A percentile compares a stretch with the other conserved stretches of the same genome.
These are phyloP conservation scores for Russula sp. DNA, from an alignment of 768 basidiomycete species.

Conservation along the genomic window DNA sequence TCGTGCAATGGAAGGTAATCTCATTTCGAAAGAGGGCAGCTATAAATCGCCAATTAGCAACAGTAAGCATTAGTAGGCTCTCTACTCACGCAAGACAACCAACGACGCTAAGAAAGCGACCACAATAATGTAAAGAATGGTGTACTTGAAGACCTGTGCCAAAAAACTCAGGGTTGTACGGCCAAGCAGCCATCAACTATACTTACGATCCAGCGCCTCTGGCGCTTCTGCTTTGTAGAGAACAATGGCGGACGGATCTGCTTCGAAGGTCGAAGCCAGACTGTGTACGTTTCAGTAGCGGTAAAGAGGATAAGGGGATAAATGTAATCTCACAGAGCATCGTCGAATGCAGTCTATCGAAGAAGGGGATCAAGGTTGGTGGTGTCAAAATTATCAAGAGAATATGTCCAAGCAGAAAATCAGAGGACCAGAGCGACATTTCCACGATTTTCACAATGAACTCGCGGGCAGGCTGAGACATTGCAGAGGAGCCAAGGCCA, in stretches of 20 bases:
- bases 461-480: constrained; percentile 98
- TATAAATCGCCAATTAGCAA: constrained; percentile 37
- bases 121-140: constrained; percentile 74
- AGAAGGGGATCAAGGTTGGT: constrained; percentile 85
- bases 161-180: constrained; percentile 2
- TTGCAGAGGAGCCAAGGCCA: constrained; percentile 82
- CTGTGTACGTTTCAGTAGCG: constrained; percentile 39
- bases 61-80: constrained; percentile 16
- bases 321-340: constrained; percentile 40
- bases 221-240: constrained; percentile 90
- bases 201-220: constrained; percentile 85
- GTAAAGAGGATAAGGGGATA: not conserved
- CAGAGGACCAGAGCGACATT: constrained; percentile 91
- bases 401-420: constrained; percentile 84
- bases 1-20: constrained; percentile 73
- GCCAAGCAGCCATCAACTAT: not conserved
- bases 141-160: constrained; percentile 74
- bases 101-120: constrained; percentile 76
- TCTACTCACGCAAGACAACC: constrained; percentile 71
- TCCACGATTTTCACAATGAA: constrained; percentile 98
- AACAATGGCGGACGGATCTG: constrained; percentile 92
- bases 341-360: constrained; percentile 88
- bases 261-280: constrained; percentile 95
- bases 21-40: constrained; percentile 78
- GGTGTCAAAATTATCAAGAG: constrained; percentile 89